Base-by-base conservation (phyloP, 2,329 filamentous ascomycete genomes). In the Apiospora hydei region DNA sequence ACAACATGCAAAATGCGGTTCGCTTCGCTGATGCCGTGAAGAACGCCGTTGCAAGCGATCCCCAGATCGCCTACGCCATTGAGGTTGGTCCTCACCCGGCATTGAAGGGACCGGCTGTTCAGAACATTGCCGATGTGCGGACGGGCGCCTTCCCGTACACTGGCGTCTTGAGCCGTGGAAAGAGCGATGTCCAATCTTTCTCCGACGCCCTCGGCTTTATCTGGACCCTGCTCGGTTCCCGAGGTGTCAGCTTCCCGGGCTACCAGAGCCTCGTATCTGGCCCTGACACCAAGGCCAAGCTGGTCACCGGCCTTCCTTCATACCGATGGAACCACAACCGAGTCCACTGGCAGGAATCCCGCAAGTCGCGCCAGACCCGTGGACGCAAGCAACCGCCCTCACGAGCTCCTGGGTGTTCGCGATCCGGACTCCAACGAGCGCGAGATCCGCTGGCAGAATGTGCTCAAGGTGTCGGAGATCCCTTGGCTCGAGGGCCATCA, bases 91-190 rank as follows among this genome's bases (percentile, higher is more conserved):
- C 71, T 0, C 71, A 72, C n/a, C 57, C 69, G 6, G 71, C 71
- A 1, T 34, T 72, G 1, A 70, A 70, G 26, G 71, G 71, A 8
- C 72, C 72, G 0, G 47, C 38, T 8, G 14, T 30, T n/a, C 75
- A 76, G 73, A 77, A 79, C 71, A 79, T 72, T 11, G 82, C 43
- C 0, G 80, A 81, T 2, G 44, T 82, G 0, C 77, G 84, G 0
- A 71, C 76, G 11, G 69, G 68, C 5, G 73, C 75, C 64, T 21
- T 80, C 21, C 72, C 73, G 30, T 80, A 81, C 64, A 53, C 71
- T 0, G 72, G 75, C 14, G 73, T 74, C 5, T 51, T 81, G 66
- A 72, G 75, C 67, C 76, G 83, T 30, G 78, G 77, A 0, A 73
- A 76, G 24, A 77, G 80, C 13, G 81, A 77, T 5, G 44, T 78